Conservation (phyloP, 2,329 filamentous ascomycete genomes). For the Clonostachys rhizophaga region DNA sequence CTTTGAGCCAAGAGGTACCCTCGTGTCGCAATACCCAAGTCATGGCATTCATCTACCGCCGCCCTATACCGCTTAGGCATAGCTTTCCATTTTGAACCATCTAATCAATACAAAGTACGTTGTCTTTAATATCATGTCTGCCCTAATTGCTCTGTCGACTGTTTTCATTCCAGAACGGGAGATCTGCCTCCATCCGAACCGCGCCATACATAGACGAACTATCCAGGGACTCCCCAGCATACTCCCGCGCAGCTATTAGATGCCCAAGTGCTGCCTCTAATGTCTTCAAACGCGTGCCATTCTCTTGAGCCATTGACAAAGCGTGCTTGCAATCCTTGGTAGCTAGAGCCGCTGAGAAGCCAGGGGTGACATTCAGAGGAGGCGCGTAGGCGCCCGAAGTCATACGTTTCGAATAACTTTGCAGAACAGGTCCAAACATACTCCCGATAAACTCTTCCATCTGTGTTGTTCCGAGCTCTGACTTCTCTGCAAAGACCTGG, state of each 20-base stretch:
- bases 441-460: constrained; percentile 36
- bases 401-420: constrained; percentile 27
- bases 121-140: not conserved
- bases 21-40: too few species aligned
- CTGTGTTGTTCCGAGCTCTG: constrained; percentile 27
- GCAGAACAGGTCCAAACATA: constrained; percentile 27
- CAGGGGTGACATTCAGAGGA: not conserved
- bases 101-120: too few species aligned
- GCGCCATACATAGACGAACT: constrained; percentile 1
- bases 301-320: not conserved
- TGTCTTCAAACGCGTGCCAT: not conserved
- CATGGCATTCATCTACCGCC: too few species aligned
- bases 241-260: not conserved
- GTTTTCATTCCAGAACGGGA: constrained; percentile 1
- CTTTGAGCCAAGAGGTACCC: too few species aligned
- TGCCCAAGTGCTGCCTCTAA: not conserved
- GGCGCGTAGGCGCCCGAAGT: constrained; percentile 31
- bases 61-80: too few species aligned
- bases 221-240: not conserved
- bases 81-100: too few species aligned
- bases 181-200: not conserved
- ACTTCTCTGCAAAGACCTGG: constrained; percentile 42
- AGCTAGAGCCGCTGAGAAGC: too few species aligned
- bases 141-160: not conserved
- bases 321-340: too few species aligned